Conservation (phyloP, 1,284 basidiomycete genomes). For the Taiwanofungus camphoratus region DNA sequence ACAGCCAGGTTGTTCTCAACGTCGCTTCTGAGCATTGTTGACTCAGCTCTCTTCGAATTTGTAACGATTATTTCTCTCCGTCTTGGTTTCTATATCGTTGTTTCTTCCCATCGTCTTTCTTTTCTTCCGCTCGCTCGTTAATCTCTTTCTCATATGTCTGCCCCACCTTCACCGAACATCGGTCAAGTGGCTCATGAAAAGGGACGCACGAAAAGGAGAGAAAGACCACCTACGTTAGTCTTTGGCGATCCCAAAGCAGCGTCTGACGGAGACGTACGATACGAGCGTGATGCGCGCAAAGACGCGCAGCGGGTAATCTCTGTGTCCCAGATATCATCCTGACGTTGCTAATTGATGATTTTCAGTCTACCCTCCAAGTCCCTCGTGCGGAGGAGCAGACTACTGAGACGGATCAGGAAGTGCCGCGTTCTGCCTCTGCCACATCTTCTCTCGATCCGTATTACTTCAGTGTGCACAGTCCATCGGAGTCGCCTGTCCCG, state of each 20-base stretch:
- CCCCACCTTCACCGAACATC: conserved; percentile 26
- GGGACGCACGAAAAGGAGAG: conserved; percentile 29
- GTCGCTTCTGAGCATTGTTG: conserved; percentile 12
- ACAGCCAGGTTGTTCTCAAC: conserved; percentile 21
- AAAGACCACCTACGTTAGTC: conserved; percentile 33
- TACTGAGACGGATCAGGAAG: conserved; percentile 27
- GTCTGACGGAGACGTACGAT: conserved; percentile 23
- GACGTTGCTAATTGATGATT: conserved; percentile 1
- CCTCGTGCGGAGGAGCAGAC: conserved; percentile 28
- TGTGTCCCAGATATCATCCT: conserved; percentile 2
- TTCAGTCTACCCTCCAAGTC: conserved; percentile 36
- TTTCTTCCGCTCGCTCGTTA: conserved; percentile 30
- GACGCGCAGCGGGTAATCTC: conserved; percentile 22
- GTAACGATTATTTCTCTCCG: conserved; percentile 13
- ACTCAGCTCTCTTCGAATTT: conserved; percentile 11
- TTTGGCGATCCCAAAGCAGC: conserved; percentile 22
- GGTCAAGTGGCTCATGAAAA: conserved; percentile 27
- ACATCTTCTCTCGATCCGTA: conserved; percentile 79
- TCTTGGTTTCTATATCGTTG: conserved; percentile 15
- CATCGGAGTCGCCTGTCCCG: conserved; percentile 55
- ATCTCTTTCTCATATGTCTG: conserved; percentile 30
- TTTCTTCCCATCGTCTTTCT: conserved; percentile 22
- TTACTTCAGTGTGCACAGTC: conserved; percentile 68
- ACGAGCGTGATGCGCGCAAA: conserved; percentile 22
- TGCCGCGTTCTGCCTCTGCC: conserved; percentile 53